Evolutionary conservation across 371 early-diverging fungal species (phyloP).

Genomic region (Aphelidium insulamus): DNA sequence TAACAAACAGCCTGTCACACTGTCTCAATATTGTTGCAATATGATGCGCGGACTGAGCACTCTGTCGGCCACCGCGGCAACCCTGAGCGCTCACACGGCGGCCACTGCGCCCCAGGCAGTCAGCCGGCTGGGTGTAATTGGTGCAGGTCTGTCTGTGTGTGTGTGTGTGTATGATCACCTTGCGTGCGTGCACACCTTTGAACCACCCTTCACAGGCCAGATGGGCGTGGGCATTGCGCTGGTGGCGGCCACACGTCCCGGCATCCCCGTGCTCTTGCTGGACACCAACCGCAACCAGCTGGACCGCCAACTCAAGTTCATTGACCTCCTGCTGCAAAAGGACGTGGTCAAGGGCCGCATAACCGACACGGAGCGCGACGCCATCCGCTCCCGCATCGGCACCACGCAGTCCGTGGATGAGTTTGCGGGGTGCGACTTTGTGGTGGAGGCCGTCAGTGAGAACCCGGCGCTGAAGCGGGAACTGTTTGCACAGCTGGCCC

Average conservation of each 20-base stretch:
- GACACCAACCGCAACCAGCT: slow-evolving; percentile 64
- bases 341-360: slow-evolving; percentile 69
- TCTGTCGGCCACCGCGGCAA: no score
- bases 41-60: no score
- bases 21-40: no score
- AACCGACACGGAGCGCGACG: slow-evolving; percentile 47
- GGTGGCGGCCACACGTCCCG: slow-evolving; percentile 70
- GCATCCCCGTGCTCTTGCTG: slow-evolving; percentile 50
- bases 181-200: no score
- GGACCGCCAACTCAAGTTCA: slow-evolving; percentile 52
- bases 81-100: no score
- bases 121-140: no score
- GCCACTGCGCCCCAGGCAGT: no score
- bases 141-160: no score
- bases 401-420: slow-evolving; percentile 27
- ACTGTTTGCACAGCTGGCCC: slow-evolving; percentile 55
- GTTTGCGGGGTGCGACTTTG: slow-evolving; percentile 47
- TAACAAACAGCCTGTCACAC: no score
- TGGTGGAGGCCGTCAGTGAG: slow-evolving; percentile 89
- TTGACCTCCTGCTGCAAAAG: slow-evolving; percentile 68
- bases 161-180: no score
- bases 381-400: slow-evolving; percentile 36
- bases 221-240: slow-evolving; percentile 86
- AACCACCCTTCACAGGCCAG: no score
- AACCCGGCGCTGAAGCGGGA: slow-evolving; percentile 62